A percentile compares a stretch with the other conserved stretches of the same genome.
phyloP scores from a whole-genome alignment of 1,284 basidiomycete genomes.

The Ustilago sp. region DNA sequence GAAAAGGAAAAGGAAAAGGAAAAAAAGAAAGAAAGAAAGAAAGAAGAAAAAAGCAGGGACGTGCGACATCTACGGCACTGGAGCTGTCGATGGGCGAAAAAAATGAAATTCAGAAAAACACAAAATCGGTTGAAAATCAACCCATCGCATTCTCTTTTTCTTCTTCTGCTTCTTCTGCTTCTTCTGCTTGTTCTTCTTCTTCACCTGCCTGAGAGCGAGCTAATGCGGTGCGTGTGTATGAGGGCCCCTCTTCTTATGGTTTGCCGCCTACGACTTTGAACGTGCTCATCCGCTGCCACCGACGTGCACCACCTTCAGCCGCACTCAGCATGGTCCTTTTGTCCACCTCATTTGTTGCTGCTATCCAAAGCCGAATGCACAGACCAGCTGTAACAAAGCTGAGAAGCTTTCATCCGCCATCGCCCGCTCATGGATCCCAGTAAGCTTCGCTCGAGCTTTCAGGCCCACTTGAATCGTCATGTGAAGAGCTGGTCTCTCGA shows the following conservation, averaged over 20 bases:
- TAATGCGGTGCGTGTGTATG: no score
- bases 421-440: neutral
- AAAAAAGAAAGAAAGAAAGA: neutral
- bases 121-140: slow-evolving; percentile 27
- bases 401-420: slow-evolving; percentile 1
- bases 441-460: neutral
- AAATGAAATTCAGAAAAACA: slow-evolving; percentile 14
- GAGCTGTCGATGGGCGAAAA: slow-evolving; percentile 11
- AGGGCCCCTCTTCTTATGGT: no score
- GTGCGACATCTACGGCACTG: slow-evolving; percentile 24
- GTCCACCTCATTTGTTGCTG: neutral
- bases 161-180: neutral
- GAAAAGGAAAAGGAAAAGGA: no score
- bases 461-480: neutral
- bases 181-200: neutral
- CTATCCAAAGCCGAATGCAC: slow-evolving; percentile 14
- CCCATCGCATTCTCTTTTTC: slow-evolving; percentile 6
- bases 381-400: slow-evolving; percentile 11
- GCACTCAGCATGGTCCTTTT: neutral
- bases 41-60: slow-evolving; percentile 15
- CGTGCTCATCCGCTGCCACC: slow-evolving; percentile 20
- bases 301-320: slow-evolving; percentile 16
- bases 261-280: neutral
- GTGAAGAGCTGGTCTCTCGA: neutral
- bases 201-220: neutral